Conservation (phyloP, 164 flowering plant species). For the Annona squamosa region DNA sequence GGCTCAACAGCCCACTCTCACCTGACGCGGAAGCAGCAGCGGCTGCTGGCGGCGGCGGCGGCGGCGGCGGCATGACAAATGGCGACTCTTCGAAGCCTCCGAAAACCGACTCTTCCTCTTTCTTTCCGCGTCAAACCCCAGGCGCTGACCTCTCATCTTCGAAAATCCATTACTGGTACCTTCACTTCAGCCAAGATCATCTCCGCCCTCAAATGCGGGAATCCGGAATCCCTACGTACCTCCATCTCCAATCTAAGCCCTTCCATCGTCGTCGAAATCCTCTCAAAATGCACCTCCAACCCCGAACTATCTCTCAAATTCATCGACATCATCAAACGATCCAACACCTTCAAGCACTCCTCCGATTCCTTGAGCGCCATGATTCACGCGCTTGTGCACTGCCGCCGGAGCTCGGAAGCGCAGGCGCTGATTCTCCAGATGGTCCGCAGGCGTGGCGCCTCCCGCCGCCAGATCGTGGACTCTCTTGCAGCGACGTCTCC, state of each 20-base stretch:
- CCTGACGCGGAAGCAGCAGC: not conserved
- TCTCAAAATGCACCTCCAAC: slow-evolving; percentile 42
- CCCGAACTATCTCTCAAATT: slow-evolving; percentile 43
- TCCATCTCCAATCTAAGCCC: slow-evolving; percentile 30
- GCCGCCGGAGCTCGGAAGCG: slow-evolving; percentile 58
- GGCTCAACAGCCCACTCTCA: not conserved
- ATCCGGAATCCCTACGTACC: slow-evolving; percentile 16
- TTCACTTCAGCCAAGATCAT: slow-evolving; percentile 40
- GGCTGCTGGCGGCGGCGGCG: not conserved
- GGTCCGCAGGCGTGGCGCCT: slow-evolving; percentile 69
- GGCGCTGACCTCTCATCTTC: slow-evolving; percentile 8
- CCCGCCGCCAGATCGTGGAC: slow-evolving; percentile 54
- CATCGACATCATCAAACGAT: slow-evolving; percentile 31
- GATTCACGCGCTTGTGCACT: slow-evolving; percentile 49
- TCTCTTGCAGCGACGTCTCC: slow-evolving; percentile 34
- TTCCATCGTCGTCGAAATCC: slow-evolving; percentile 33
- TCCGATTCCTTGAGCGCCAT: slow-evolving; percentile 53
- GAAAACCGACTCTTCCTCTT: not conserved
- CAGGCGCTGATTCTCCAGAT: slow-evolving; percentile 69
- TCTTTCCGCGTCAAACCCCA: slow-evolving; percentile 9
- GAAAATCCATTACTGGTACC: slow-evolving; percentile 24
- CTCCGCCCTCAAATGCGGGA: slow-evolving; percentile 32
- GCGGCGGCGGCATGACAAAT: slow-evolving; percentile 1
- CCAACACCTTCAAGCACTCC: slow-evolving; percentile 38
- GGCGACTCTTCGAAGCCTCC: not conserved